phyloP scores from a whole-genome alignment of 805 yeast species.

The Teunomyces tritomae region DNA sequence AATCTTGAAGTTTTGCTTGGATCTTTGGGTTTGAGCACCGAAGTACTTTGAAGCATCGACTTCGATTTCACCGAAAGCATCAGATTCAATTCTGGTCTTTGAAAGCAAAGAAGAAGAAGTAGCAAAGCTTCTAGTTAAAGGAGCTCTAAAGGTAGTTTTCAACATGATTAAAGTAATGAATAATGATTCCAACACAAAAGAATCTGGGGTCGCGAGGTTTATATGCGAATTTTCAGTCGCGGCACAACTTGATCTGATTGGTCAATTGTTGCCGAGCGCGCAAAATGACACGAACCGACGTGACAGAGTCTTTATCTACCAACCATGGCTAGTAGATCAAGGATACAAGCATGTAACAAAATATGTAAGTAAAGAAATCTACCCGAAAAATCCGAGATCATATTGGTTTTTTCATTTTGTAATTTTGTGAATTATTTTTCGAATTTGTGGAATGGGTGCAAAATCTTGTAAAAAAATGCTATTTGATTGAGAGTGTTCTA shows the following conservation, averaged over 20 bases:
- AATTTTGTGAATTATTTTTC: not conserved
- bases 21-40: conserved; percentile 98
- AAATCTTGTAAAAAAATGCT: not conserved
- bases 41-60: conserved; percentile 86
- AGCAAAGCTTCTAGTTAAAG: conserved; percentile 27
- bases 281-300: not conserved
- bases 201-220: conserved; percentile 5
- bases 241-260: not conserved
- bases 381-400: not conserved
- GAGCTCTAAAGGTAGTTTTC: conserved; percentile 19
- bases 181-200: not conserved
- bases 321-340: not conserved
- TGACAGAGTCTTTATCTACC: not conserved
- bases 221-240: conserved; percentile 1
- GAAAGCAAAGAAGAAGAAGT: conserved; percentile 15
- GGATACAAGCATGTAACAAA: not conserved
- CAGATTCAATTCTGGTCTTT: conserved; percentile 72
- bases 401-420: not conserved
- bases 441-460: not conserved
- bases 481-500: not conserved
- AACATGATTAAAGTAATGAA: conserved; percentile 19
- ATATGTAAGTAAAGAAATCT: not conserved
- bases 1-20: conserved; percentile 89
- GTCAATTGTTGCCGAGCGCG: conserved; percentile 1
- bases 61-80: conserved; percentile 95